Base-by-base conservation (phyloP, 768 basidiomycete species). In the Auricularia heimuer region DNA sequence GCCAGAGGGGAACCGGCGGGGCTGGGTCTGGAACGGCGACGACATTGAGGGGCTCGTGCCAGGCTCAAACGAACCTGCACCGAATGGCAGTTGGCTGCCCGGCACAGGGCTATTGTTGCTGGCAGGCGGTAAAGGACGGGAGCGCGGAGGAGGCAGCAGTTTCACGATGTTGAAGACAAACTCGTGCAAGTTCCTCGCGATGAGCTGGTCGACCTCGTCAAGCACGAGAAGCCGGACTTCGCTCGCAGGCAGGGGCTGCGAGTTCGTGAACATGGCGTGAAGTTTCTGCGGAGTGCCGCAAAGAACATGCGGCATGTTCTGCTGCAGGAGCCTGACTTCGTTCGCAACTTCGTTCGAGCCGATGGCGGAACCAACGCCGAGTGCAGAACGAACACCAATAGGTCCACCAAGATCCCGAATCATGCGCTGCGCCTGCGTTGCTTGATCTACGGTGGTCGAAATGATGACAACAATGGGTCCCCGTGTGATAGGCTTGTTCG, bases 391-490 rank as follows among this genome's bases (percentile, higher is more conserved):
- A 63, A 99, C 87, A 12, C 96, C 95, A 69, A 98, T 93, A 10
- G 92, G 87, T 1, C 91, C 89, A 34, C 97, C 97, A 33, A 99
- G 79, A 74, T 97, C 95, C 54, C 95, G 87, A 71, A 92, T 91
- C 89, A 94, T 93, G 35, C 92, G 87, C 69, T 94, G 92, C 34
- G 95, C 95, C 76, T 98, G 97, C 2, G 94, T 96, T 4, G 97
- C 95, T 75, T 98, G 97, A 77, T 99, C 97, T 29, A 98, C 95
- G 0, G 96, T 99, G 0, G 97, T 98, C 21, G 96, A 98, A 54
- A 98, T 83, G 83, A 99, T 92, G 69, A 98, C 85, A 16, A 91
- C 94, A 42, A 92, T 75, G 44, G 94, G 92, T 3, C 95, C 95
- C 36, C 87, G 85, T 66, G 83, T 83, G 16, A 86, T 81, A 39